Percentiles rank a stretch among this genome's conserved stretches.
Evolutionary conservation across 2,329 filamentous ascomycete species (phyloP).

Genomic region (Fusarium vanettenii): DNA sequence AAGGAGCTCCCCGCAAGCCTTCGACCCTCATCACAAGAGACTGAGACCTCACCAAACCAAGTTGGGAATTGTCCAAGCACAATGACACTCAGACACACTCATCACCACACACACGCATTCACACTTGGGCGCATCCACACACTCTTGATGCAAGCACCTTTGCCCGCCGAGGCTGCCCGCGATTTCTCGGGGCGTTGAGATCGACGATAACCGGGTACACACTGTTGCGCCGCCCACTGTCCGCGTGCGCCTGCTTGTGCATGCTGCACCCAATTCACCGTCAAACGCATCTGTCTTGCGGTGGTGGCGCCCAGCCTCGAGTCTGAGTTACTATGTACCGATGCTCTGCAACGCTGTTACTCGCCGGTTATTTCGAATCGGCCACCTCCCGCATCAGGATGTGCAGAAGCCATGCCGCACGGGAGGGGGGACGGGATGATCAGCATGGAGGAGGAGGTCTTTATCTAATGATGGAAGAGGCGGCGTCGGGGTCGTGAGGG

Average conservation of each 20-base stretch:
- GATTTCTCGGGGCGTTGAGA: constrained; percentile 8
- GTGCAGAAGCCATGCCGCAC: constrained; percentile 9
- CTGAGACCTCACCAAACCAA: constrained; percentile 1
- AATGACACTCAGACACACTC: background rate
- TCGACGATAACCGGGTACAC: background rate
- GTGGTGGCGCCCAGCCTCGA: background rate
- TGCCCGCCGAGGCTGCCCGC: background rate
- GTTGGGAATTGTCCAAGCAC: constrained; percentile 3
- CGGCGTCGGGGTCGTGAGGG: background rate
- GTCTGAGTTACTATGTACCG: background rate
- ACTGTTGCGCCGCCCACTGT: background rate
- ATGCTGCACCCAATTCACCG: background rate
- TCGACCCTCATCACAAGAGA: background rate
- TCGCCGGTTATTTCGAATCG: constrained; percentile 2
- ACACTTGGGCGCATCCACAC: background rate
- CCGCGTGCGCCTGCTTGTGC: background rate
- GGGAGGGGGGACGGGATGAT: background rate
- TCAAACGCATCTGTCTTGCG: background rate
- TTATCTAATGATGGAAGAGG: constrained; percentile 4
- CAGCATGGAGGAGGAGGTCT: background rate
- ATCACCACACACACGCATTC: background rate
- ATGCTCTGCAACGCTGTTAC: background rate
- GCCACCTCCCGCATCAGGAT: constrained; percentile 1
- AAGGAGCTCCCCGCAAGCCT: background rate
- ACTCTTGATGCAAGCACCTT: background rate